Evolutionary conservation across 176 grass and related monocot species (phyloP).

Genomic region (Stipa capillata): DNA sequence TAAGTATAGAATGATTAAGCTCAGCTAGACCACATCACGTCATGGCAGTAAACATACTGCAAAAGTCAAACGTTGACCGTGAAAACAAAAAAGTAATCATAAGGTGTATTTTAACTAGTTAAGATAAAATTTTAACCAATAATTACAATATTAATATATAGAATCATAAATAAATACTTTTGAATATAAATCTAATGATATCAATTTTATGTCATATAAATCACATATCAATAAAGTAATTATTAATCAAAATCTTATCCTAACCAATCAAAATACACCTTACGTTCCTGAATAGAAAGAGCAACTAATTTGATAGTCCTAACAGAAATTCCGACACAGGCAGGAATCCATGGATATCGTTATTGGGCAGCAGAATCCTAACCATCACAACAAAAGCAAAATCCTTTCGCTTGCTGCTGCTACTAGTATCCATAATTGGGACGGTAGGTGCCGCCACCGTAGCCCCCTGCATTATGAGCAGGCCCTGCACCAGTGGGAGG

Average conservation of each 20-base stretch:
- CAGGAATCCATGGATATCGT: neutral
- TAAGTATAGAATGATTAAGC: neutral
- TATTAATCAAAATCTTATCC: too few species aligned
- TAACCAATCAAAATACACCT: too few species aligned
- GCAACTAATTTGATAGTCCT: neutral
- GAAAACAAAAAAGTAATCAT: too few species aligned
- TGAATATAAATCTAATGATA: too few species aligned
- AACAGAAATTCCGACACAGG: neutral
- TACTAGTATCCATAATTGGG: conserved; percentile 66
- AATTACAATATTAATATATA: too few species aligned
- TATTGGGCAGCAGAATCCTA: neutral
- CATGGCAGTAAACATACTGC: neutral
- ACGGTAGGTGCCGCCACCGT: conserved; percentile 47
- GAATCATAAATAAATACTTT: too few species aligned
- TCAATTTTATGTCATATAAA: too few species aligned
- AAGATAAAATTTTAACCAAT: too few species aligned
- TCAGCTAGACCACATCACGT: neutral
- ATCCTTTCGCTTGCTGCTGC: neutral
- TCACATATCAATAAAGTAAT: too few species aligned
- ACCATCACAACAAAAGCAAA: neutral
- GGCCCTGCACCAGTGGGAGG: neutral
- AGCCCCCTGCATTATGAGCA: conserved; percentile 20
- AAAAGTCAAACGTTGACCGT: neutral
- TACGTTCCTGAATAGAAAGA: too few species aligned
- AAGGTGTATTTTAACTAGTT: too few species aligned